Percentiles rank a stretch among this genome's conserved stretches.
Conservation (phyloP, 2,329 filamentous ascomycete species). For the Alternaria postmessia region DNA sequence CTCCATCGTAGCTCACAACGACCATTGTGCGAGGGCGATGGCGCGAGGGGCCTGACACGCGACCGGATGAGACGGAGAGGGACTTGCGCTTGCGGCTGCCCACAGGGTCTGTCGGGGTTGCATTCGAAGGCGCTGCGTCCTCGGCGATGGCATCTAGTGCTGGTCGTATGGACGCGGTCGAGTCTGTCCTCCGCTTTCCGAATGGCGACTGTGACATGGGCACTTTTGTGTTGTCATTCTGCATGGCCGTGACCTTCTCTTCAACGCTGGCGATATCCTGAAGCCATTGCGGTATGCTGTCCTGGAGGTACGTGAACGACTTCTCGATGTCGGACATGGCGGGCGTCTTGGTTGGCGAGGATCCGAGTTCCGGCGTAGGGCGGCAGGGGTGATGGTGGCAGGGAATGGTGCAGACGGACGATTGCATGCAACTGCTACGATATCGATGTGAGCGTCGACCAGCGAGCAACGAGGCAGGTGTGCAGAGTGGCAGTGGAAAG, state of each 20-base stretch:
- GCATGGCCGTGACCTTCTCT: constrained; percentile 46
- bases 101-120: constrained; percentile 26
- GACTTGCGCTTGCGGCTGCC: constrained; percentile 54
- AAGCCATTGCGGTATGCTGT: constrained; percentile 51
- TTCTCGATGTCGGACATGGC: constrained; percentile 51
- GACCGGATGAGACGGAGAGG: constrained; percentile 51
- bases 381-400: constrained; percentile 4
- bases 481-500: background rate
- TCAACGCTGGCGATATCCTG: constrained; percentile 42
- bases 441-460: constrained; percentile 17
- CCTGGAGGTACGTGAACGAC: constrained; percentile 49
- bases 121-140: constrained; percentile 23
- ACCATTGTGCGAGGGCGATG: constrained; percentile 78
- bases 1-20: constrained; percentile 91
- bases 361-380: background rate
- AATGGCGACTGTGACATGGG: constrained; percentile 38
- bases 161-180: constrained; percentile 47
- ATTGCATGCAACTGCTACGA: constrained; percentile 11
- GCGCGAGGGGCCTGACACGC: constrained; percentile 56
- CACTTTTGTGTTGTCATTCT: constrained; percentile 42
- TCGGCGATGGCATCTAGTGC: constrained; percentile 34
- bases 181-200: constrained; percentile 44
- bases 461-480: constrained; percentile 19
- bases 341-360: constrained; percentile 10
- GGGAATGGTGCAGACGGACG: constrained; percentile 5